phyloP scores from a whole-genome alignment of 2,329 filamentous ascomycete species.

The Exserohilum turcica region DNA sequence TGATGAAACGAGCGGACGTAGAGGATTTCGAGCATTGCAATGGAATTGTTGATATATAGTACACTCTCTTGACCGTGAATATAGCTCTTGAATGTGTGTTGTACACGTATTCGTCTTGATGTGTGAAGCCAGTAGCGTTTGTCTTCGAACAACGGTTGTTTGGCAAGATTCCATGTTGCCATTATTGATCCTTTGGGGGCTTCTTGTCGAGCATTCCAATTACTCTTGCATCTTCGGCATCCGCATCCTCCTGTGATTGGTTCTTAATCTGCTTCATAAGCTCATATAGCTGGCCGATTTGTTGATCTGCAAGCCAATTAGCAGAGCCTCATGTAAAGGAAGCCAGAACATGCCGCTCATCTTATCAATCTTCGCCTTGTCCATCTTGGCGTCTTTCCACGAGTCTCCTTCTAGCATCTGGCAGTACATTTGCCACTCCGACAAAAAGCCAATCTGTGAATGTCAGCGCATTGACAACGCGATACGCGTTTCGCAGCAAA shows the following conservation, averaged over 20 bases:
- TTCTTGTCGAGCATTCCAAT: constrained; percentile 41
- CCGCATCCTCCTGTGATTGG: constrained; percentile 55
- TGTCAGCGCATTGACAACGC: constrained; percentile 9
- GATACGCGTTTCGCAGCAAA: background rate
- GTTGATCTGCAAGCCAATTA: constrained; percentile 69
- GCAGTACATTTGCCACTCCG: constrained; percentile 94
- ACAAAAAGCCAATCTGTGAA: constrained; percentile 87
- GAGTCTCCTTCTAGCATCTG: constrained; percentile 86
- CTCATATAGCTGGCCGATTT: constrained; percentile 91
- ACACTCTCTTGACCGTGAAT: constrained; percentile 2
- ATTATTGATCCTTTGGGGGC: constrained; percentile 36
- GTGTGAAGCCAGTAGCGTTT: constrained; percentile 24
- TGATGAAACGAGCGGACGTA: constrained; percentile 1
- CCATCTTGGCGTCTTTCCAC: constrained; percentile 85
- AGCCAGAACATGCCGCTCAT: constrained; percentile 77
- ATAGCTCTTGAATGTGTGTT: constrained; percentile 15
- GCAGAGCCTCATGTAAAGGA: background rate
- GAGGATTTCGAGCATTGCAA: constrained; percentile 9
- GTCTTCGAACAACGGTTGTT: constrained; percentile 4
- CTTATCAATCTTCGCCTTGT: constrained; percentile 82
- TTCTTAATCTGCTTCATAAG: constrained; percentile 81
- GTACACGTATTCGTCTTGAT: constrained; percentile 8
- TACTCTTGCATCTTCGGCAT: constrained; percentile 31
- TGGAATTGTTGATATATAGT: constrained; percentile 29
- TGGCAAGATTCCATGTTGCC: constrained; percentile 10